Percentiles rank a stretch among this genome's conserved stretches.
Conservation (phyloP, 2,329 filamentous ascomycete genomes). For the Emergomyces orientalis region DNA sequence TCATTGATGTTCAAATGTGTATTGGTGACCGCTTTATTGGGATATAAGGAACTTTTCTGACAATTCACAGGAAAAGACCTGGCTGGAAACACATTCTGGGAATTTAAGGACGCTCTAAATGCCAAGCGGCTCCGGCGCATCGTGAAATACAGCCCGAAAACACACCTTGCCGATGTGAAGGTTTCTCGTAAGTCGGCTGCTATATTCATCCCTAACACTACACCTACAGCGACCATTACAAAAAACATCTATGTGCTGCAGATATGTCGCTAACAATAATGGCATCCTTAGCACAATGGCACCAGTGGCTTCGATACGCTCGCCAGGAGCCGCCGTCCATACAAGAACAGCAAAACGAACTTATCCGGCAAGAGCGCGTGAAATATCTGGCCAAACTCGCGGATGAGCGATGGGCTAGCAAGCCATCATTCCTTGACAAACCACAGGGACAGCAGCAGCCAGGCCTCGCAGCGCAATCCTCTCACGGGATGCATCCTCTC, state of each 20-base stretch:
- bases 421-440: conserved; percentile 50
- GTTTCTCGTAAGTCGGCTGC: conserved; percentile 43
- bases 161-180: conserved; percentile 51
- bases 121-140: conserved; percentile 48
- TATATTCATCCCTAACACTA: not conserved
- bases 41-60: not conserved
- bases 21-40: conserved; percentile 6
- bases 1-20: conserved; percentile 1
- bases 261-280: not conserved
- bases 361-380: conserved; percentile 48
- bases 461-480: conserved; percentile 37
- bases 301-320: conserved; percentile 58
- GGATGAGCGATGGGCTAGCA: conserved; percentile 52
- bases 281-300: conserved; percentile 49
- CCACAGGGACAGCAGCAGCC: conserved; percentile 43
- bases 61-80: conserved; percentile 47
- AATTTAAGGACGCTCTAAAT: conserved; percentile 52
- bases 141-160: conserved; percentile 45
- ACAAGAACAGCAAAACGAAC: conserved; percentile 50
- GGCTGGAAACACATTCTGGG: conserved; percentile 57
- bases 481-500: conserved; percentile 20
- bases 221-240: not conserved
- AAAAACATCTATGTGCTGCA: not conserved
- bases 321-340: conserved; percentile 48
- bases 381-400: conserved; percentile 51